phyloP scores from a whole-genome alignment of 495 filamentous ascomycete species.

The Tuber melanosporum region DNA sequence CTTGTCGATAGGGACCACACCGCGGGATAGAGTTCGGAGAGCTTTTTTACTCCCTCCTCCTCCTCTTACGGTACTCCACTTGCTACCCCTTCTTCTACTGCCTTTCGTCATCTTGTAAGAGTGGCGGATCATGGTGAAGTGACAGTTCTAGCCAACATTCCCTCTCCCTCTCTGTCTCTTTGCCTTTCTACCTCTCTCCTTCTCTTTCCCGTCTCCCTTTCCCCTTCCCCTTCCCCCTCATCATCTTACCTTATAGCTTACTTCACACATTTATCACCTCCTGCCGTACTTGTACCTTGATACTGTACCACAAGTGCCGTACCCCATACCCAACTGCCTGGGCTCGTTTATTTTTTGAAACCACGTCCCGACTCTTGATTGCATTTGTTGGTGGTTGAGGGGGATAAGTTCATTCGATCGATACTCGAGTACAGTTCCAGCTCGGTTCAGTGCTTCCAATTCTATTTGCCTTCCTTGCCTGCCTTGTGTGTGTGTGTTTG shows the following conservation, averaged over 20 bases:
- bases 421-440: not conserved
- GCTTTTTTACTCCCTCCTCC: not conserved
- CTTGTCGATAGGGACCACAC: not conserved
- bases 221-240: not conserved
- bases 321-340: not conserved
- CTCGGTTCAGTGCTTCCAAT: not conserved
- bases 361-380: not conserved
- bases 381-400: not conserved
- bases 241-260: not conserved
- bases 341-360: not conserved
- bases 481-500: not conserved
- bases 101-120: not conserved
- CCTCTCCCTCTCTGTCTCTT: not conserved
- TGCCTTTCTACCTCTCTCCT: too few species aligned
- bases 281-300: not conserved
- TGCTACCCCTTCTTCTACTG: not conserved
- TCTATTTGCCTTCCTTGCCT: not conserved
- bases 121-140: not conserved
- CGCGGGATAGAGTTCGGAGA: not conserved
- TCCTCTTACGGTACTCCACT: not conserved
- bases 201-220: not conserved
- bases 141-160: not conserved
- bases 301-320: not conserved
- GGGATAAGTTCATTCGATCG: not conserved
- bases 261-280: not conserved